Percentiles rank a stretch among this genome's conserved stretches.
Conservation (phyloP, 176 grass and related monocot species). For the Oryza australiensis region DNA sequence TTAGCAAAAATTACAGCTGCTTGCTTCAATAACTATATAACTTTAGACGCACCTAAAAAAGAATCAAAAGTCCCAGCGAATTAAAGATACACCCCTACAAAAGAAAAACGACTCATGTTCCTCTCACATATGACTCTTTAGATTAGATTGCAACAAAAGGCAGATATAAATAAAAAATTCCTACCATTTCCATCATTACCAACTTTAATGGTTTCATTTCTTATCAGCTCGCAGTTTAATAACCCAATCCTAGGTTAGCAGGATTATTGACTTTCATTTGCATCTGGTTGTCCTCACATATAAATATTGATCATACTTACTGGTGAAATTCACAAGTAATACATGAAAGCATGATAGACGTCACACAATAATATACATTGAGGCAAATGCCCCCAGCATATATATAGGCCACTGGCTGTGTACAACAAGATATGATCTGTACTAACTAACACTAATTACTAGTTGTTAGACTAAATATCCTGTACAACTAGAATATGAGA, state of each 20-base stretch:
- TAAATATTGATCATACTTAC: not conserved
- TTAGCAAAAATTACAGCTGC: not conserved
- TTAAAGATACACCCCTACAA: not conserved
- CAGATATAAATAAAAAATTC: not conserved
- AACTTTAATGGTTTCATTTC: slow-evolving; percentile 1
- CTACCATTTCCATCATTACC: not conserved
- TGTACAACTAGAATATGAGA: not conserved
- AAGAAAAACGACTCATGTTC: not conserved
- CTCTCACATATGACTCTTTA: not conserved
- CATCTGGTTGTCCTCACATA: not conserved
- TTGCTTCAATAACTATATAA: slow-evolving; percentile 1
- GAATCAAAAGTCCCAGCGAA: not conserved
- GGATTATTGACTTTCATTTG: not conserved
- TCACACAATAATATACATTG: not conserved
- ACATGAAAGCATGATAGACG: not conserved
- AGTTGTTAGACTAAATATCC: not conserved
- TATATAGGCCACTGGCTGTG: not conserved
- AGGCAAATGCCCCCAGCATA: not conserved
- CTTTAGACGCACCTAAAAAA: not conserved
- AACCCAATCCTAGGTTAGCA: not conserved
- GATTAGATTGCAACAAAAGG: not conserved
- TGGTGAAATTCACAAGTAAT: not conserved
- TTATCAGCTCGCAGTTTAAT: not conserved
- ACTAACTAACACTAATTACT: not conserved
- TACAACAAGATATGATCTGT: not conserved